Evolutionary conservation across 306 rosid species (phyloP), one percentile per base, ranked within the genome.

Genomic region (Astragalus membranaceus): DNA sequence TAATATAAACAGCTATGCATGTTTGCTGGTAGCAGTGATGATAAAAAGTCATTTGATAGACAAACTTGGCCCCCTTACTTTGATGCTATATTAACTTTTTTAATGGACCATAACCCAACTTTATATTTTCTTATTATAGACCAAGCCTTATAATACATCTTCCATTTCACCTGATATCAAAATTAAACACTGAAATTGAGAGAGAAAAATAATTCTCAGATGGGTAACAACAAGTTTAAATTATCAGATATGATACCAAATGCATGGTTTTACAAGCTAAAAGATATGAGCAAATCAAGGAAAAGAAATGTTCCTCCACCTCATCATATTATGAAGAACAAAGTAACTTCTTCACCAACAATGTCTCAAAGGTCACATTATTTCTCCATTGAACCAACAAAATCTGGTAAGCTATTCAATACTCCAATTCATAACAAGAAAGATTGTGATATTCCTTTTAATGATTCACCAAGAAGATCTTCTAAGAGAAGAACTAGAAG

Each of bases 201-300:
- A 67, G 70, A 55, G 4, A 10, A 43, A 30, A 14, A 42, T 65
- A 53, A 61, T 35, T 61, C 65, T 76, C 41, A 68, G 67, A 92
- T 92, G 98, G 96, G 98, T 12, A 92, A 89, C 65, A 70, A 82
- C 85, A 92, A 60, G 87, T 89, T 92, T 84, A 88, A 77, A 71
- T 78, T 92, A 39, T 89, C 98, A 42, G 98, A 88, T 76, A 92
- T 92, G 95, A 83, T 92, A 20, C 96, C 98, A 86, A 86, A 89
- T 88, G 98, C 95, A 64, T 92, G 98, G 98, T 92, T 92, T 75
- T 88, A 89, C 83, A 92, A 92, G 84, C 98, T 92, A 62, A 92
- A 85, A 84, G 88, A 92, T 80, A 89, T 89, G 96, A 79, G 88
- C 81, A 79, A 46, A 78, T 76, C 89, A 85, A 86, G 77, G 72